Percentiles rank a stretch among this genome's conserved stretches.
Conservation (phyloP, 352 stramenopile species). For the Globisporangium solare region DNA sequence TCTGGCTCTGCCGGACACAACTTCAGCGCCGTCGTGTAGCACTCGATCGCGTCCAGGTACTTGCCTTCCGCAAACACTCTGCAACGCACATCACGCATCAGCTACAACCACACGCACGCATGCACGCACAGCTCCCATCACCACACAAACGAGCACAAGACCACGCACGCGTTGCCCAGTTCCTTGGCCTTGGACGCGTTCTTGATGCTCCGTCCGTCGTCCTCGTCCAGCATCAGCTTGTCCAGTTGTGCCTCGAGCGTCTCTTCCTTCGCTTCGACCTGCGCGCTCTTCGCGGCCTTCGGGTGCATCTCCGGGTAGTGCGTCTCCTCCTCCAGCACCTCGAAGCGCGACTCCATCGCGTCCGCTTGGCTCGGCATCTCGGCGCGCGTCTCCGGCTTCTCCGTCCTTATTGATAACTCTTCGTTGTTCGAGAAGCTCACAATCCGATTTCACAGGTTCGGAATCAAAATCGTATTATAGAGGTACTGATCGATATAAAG, state of each 20-base stretch:
- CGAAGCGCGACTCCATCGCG: constrained; percentile 49
- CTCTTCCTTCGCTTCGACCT: constrained; percentile 31
- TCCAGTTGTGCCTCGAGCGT: constrained; percentile 64
- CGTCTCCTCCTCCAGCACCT: constrained; percentile 84
- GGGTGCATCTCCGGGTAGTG: constrained; percentile 51
- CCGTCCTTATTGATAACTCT: neutral
- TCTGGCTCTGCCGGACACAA: constrained; percentile 70
- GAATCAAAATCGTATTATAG: neutral
- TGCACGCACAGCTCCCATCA: neutral
- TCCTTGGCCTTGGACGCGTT: constrained; percentile 72
- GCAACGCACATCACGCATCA: neutral
- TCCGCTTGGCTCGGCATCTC: constrained; percentile 2
- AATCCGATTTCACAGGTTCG: neutral
- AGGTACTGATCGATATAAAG: neutral
- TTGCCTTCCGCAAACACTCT: constrained; percentile 69
- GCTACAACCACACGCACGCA: too few species aligned
- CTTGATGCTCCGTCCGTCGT: constrained; percentile 50
- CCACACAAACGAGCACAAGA: neutral
- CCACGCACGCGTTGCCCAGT: constrained; percentile 72
- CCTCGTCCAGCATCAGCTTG: constrained; percentile 42
- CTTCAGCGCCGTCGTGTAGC: constrained; percentile 81
- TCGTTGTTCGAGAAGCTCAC: neutral
- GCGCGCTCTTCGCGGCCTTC: constrained; percentile 15
- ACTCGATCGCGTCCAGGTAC: constrained; percentile 78
- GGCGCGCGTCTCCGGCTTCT: neutral